A percentile compares a stretch with the other conserved stretches of the same genome.
Conservation (phyloP, 345 rosid species). For the Arabis hirsuta region DNA sequence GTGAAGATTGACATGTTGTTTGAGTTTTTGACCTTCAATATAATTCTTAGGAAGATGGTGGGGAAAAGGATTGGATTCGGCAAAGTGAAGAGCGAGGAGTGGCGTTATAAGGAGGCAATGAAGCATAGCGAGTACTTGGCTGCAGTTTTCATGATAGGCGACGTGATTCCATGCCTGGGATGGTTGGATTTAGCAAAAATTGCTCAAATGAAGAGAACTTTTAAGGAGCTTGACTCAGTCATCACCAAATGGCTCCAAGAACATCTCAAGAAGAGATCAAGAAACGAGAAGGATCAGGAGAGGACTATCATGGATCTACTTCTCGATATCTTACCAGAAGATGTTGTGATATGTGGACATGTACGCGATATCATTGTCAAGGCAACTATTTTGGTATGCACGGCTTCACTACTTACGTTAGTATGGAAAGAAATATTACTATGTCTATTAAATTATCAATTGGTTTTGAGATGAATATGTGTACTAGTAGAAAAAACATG, state of each 20-base stretch:
- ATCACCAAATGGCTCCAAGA: constrained; percentile 62
- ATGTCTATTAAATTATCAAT: too few relatives aligned
- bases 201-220: constrained; percentile 53
- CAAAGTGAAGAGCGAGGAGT: constrained; percentile 47
- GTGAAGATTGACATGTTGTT: constrained; percentile 50
- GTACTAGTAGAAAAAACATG: not conserved
- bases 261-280: constrained; percentile 44
- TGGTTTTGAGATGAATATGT: not conserved
- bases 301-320: constrained; percentile 63
- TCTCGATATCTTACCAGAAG: constrained; percentile 49
- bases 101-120: constrained; percentile 52
- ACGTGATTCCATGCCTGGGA: constrained; percentile 61
- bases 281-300: constrained; percentile 23
- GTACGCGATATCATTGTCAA: constrained; percentile 55
- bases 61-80: constrained; percentile 51
- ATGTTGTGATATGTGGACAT: constrained; percentile 49
- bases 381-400: constrained; percentile 63
- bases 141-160: constrained; percentile 51
- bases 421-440: too few relatives aligned
- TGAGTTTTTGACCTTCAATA: constrained; percentile 59
- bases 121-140: constrained; percentile 48
- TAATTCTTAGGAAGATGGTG: constrained; percentile 52
- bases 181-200: constrained; percentile 60
- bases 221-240: constrained; percentile 53
- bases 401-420: not conserved